Evolutionary conservation across 2,329 filamentous ascomycete genomes (phyloP), one percentile per base, ranked within the genome.

Genomic region (Aspergillus neoniger): DNA sequence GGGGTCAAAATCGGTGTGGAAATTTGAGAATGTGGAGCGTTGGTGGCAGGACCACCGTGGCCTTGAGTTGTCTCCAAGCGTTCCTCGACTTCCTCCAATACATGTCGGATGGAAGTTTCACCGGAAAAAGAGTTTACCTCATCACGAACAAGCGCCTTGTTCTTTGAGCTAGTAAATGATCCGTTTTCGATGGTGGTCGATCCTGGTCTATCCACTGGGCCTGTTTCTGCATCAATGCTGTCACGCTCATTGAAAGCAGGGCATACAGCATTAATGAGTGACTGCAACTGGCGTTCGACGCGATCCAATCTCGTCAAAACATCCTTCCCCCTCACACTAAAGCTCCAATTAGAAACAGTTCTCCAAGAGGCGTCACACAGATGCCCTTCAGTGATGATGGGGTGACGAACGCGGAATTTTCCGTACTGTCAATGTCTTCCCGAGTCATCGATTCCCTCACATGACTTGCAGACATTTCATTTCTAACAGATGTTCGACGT

Each of bases 81-180:
- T n/a, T 59, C 63, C 38, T 69, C 65, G 12, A 69, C 64, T n/a
- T 69, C 57, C 6, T 63, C 63, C 19, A 70, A 21, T 3, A 63
- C 65, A 28, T 68, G 67, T 4, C 59, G 49, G 28, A 70, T 58
- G 3, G 68, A 70, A 9, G 67, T 65, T 47, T 70, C 67, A 8
- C 66, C 67, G 1, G 63, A 67, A 36, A 68, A 69, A 2, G 65
- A 58, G 5, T 58, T 61, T 2, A 68, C 57, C 30, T 61, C 52
- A 7, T 30, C 25, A 9, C 55, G 47, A 4, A 6, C n/a, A 17
- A 28, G 1, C n/a, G 1, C 14, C 25, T 30, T 32, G 30, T 12
- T 5, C 5, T 32, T 32, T 1, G 12, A 32, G 12, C 12, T 12
- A 5, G 12, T 14, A 5, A 12, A 32, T 12, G 12, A 32, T 32